Percentiles rank a stretch among this genome's conserved stretches.
phyloP scores from a whole-genome alignment of 257 asterid genomes.

The Scutellaria baicalensis region DNA sequence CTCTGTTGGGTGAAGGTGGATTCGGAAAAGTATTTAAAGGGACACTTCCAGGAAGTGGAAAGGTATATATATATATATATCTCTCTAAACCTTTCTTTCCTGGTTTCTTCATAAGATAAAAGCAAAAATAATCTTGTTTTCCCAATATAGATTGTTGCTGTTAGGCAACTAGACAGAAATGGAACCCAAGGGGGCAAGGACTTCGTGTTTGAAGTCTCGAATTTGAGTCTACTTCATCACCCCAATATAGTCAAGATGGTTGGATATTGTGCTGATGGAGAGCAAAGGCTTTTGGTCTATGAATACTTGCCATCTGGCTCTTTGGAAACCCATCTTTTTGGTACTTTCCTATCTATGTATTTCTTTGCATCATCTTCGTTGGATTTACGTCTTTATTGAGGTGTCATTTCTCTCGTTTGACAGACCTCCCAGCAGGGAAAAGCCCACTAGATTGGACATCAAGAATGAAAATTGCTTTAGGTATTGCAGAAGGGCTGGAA shows the following conservation, averaged over 20 bases:
- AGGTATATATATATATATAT: constrained; percentile 30
- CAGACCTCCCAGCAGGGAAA: constrained; percentile 37
- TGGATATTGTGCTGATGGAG: constrained; percentile 98
- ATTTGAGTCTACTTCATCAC: constrained; percentile 66
- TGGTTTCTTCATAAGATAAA: neutral
- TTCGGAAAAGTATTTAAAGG: constrained; percentile 71
- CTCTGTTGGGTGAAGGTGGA: constrained; percentile 77
- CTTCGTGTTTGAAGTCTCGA: constrained; percentile 56
- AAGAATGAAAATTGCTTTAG: constrained; percentile 64
- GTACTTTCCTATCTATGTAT: constrained; percentile 21
- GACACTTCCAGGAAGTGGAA: constrained; percentile 48
- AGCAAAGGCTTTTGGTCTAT: constrained; percentile 83
- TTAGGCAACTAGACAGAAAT: constrained; percentile 80
- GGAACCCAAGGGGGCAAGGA: constrained; percentile 66
- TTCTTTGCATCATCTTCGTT: neutral
- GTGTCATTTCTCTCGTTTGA: neutral
- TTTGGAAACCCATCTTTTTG: constrained; percentile 47
- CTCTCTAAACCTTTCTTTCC: neutral
- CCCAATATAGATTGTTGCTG: constrained; percentile 49
- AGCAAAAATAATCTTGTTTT: no score
- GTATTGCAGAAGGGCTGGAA: constrained; percentile 63
- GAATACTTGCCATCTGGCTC: constrained; percentile 72
- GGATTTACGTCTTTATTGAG: neutral
- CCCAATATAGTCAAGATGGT: constrained; percentile 61
- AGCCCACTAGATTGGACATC: constrained; percentile 45